Evolutionary conservation across 257 asterid species (phyloP).

Genomic region (Verbascum thapsus): DNA sequence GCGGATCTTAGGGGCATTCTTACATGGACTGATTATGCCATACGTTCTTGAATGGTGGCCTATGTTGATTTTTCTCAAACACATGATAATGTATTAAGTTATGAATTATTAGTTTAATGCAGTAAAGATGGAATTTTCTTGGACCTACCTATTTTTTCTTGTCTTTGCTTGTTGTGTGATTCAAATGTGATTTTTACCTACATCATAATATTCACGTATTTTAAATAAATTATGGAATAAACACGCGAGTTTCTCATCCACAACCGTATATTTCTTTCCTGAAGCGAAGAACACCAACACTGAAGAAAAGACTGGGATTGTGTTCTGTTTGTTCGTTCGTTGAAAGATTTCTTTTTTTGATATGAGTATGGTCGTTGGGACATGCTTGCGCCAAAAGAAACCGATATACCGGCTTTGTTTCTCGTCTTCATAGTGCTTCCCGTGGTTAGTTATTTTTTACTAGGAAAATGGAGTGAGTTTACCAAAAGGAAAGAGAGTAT

Average conservation of each 20-base stretch:
- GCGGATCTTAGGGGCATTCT: background rate
- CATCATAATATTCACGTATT: background rate
- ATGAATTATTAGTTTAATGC: background rate
- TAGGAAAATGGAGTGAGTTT: slow-evolving; percentile 79
- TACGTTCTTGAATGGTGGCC: slow-evolving; percentile 4
- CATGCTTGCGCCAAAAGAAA: slow-evolving; percentile 86
- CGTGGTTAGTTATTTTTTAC: slow-evolving; percentile 62
- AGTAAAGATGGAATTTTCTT: background rate
- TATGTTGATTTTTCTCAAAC: background rate
- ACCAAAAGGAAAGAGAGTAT: slow-evolving; percentile 56
- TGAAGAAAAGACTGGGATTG: slow-evolving; percentile 18
- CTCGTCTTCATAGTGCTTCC: slow-evolving; percentile 78
- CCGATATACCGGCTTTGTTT: slow-evolving; percentile 64
- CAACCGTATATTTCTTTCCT: slow-evolving; percentile 18
- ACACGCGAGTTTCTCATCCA: slow-evolving; percentile 21
- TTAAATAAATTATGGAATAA: background rate
- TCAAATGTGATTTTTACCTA: background rate
- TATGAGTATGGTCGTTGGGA: slow-evolving; percentile 71
- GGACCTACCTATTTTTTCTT: background rate
- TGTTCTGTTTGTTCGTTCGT: slow-evolving; percentile 36
- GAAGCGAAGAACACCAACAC: slow-evolving; percentile 25
- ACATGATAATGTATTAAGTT: slow-evolving; percentile 2
- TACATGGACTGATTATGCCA: too few relatives aligned
- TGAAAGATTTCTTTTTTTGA: slow-evolving; percentile 31
- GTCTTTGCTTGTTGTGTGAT: slow-evolving; percentile 16